These are phyloP conservation scores for Barnettozyma siamensis DNA, from an alignment of 805 yeast genomes.

Conservation along the genomic window DNA sequence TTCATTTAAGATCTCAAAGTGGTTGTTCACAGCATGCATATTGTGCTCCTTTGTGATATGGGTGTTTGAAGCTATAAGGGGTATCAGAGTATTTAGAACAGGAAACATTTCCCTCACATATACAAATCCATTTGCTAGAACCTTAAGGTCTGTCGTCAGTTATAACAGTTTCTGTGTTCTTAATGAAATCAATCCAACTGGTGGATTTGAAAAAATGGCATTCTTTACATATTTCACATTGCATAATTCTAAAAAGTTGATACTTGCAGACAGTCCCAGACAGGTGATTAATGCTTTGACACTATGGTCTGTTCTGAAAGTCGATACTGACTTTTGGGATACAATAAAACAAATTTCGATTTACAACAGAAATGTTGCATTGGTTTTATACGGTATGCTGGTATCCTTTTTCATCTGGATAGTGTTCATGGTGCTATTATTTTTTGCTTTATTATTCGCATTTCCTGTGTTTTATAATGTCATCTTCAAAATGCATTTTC, in stretches of 20 bases:
- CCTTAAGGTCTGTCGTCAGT: constrained; percentile 47
- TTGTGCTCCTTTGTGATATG: constrained; percentile 58
- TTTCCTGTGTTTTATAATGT: constrained; percentile 46
- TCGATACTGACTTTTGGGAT: constrained; percentile 25
- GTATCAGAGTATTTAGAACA: constrained; percentile 51
- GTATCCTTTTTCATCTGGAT: constrained; percentile 72
- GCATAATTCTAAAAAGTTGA: constrained; percentile 53
- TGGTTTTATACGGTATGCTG: constrained; percentile 71
- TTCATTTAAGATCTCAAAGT: constrained; percentile 46
- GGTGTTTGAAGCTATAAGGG: constrained; percentile 52
- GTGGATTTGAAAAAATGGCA: constrained; percentile 60
- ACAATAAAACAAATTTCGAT: constrained; percentile 55
- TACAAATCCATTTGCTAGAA: constrained; percentile 58
- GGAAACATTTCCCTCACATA: constrained; percentile 65
- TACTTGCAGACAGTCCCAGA: constrained; percentile 82
- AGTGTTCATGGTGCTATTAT: constrained; percentile 52
- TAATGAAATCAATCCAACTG: constrained; percentile 60
- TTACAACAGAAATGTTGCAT: constrained; percentile 56
- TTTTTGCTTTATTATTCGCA: constrained; percentile 46
- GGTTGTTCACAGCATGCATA: constrained; percentile 81
- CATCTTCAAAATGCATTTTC: constrained; percentile 31
- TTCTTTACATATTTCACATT: constrained; percentile 60
- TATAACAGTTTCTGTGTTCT: constrained; percentile 71
- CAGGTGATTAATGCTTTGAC: constrained; percentile 81
- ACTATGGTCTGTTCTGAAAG: constrained; percentile 43